Evolutionary conservation across 2,329 filamentous ascomycete genomes (phyloP).

Genomic region (Ophiostoma populinum): DNA sequence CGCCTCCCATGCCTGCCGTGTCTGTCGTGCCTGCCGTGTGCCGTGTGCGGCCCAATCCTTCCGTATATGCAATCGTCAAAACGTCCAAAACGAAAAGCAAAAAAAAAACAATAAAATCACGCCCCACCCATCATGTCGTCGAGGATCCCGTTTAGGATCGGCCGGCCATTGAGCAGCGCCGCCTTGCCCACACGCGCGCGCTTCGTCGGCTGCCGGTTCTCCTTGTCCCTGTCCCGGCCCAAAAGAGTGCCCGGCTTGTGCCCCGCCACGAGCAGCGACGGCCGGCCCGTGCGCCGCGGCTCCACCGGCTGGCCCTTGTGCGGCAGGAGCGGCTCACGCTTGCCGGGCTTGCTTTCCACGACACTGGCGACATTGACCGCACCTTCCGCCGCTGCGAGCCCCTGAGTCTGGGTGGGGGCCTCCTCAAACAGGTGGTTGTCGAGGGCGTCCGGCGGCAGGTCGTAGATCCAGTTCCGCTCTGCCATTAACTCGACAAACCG

Average conservation of each 20-base stretch:
- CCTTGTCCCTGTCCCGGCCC: conserved; percentile 15
- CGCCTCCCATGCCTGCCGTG: too few species aligned
- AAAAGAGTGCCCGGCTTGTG: background rate
- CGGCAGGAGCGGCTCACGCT: background rate
- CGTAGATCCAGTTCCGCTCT: conserved; percentile 58
- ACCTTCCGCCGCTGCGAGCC: conserved; percentile 3
- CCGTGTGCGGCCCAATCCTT: background rate
- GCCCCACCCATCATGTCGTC: conserved; percentile 41
- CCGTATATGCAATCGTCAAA: too few species aligned
- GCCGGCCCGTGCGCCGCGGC: background rate
- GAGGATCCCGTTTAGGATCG: conserved; percentile 58
- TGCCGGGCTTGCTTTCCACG: background rate
- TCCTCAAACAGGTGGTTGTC: conserved; percentile 53
- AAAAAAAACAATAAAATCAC: background rate
- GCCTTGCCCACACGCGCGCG: conserved; percentile 41
- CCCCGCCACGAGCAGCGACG: conserved; percentile 12
- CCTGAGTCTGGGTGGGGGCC: conserved; percentile 12
- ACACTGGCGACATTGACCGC: background rate
- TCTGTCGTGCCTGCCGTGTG: too few species aligned
- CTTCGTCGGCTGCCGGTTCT: conserved; percentile 31
- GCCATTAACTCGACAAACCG: conserved; percentile 66
- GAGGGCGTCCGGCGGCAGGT: conserved; percentile 47
- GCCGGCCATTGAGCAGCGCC: conserved; percentile 45
- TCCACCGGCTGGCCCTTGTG: conserved; percentile 3
- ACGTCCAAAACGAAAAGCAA: too few species aligned